Evolutionary conservation across 345 rosid genomes (phyloP), one percentile per base, ranked within the genome.

Genomic region (Turritis glabra): DNA sequence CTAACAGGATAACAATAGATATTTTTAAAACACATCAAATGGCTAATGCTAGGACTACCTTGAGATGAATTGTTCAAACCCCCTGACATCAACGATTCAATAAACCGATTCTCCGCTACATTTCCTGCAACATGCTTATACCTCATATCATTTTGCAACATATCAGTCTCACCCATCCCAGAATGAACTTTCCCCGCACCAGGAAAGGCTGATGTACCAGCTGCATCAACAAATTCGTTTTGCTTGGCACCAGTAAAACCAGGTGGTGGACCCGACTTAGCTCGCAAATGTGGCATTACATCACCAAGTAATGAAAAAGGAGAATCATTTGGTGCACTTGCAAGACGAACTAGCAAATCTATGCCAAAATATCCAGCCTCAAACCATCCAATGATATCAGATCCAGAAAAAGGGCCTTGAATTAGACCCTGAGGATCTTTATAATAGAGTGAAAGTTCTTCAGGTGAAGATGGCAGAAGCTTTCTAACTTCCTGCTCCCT

Each of bases 321-420:
- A 10, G 87, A 77, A 35, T 90, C 98, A 46, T 72, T 85, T 35
- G 98, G 80, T 59, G 96, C 90, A 87, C 37, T 84, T 37, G 84
- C 89, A 59, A 67, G 81, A 57, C 85, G 86, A 69, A 95, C 99
- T 58, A 67, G 87, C 85, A 95, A 84, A 79, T 95, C 96, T 77
- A 95, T 92, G 71, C 98, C 93, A 78, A 95, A 95, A 79, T 89
- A 95, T 29, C 96, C 97, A 81, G 96, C 93, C 80, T 95, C 98
- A 77, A 89, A 89, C 99, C 99, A 92, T 58, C 97, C 99, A 80
- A 95, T 87, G 54, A 95, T 86, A 84, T 95, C 97, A 81, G 77
- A 61, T 26, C 99, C 99, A 43, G 88, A 57, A 77, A 92, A 92
- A 17, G 99, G 99, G 44, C 99, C 99, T 82, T 90, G 97, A 72